Conservation (phyloP, 2,329 filamentous ascomycete genomes). For the Bipolaris bicolor region DNA sequence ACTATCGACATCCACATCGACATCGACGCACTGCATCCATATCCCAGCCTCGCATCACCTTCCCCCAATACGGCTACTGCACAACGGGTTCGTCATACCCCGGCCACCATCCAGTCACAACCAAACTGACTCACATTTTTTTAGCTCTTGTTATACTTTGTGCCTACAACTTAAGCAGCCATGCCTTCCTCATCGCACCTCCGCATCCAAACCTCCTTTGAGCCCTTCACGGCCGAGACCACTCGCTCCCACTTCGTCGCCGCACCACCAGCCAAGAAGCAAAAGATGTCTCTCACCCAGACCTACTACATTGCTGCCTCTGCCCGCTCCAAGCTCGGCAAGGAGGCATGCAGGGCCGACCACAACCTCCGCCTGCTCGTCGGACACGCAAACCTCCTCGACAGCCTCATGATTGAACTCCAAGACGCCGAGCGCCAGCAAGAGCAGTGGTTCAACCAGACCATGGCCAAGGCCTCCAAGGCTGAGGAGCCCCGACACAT, state of each 20-base stretch:
- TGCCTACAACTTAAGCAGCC: constrained; percentile 33
- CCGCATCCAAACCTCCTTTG: constrained; percentile 54
- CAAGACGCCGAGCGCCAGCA: constrained; percentile 94
- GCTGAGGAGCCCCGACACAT: constrained; percentile 71
- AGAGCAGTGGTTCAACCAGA: constrained; percentile 97
- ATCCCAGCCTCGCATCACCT: constrained; percentile 41
- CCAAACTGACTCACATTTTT: constrained; percentile 60
- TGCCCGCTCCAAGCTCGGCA: constrained; percentile 93
- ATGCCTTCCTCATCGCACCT: constrained; percentile 58
- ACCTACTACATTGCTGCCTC: constrained; percentile 99
- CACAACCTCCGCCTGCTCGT: constrained; percentile 95
- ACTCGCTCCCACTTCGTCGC: constrained; percentile 52
- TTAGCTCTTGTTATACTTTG: constrained; percentile 38
- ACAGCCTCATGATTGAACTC: constrained; percentile 89
- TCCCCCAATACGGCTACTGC: constrained; percentile 40
- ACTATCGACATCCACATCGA: constrained; percentile 10
- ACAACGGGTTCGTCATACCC: constrained; percentile 41
- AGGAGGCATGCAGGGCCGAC: constrained; percentile 86
- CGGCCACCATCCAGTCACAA: constrained; percentile 38
- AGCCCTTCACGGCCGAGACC: constrained; percentile 54
- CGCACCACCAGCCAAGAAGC: constrained; percentile 61
- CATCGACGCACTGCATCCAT: constrained; percentile 5
- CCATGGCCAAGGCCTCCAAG: constrained; percentile 75
- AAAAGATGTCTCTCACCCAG: constrained; percentile 96
- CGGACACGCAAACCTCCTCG: constrained; percentile 97